phyloP scores from a whole-genome alignment of 2,329 filamentous ascomycete genomes.

The Pseudogymnoascus sp. region DNA sequence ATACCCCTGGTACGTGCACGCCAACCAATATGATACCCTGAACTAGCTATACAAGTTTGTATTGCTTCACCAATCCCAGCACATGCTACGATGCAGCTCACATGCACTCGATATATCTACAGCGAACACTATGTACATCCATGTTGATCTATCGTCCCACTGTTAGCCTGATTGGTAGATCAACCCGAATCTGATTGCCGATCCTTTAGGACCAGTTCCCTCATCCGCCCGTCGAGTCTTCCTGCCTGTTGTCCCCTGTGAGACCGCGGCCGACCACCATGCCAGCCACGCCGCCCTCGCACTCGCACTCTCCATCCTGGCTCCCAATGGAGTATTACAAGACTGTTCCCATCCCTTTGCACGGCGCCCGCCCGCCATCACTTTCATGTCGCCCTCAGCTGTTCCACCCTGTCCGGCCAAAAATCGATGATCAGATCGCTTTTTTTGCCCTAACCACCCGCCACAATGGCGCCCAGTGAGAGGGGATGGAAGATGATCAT shows the following conservation, averaged over 20 bases:
- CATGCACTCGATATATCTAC: not conserved
- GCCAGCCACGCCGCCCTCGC: not conserved
- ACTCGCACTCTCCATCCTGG: not conserved
- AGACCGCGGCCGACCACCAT: not conserved
- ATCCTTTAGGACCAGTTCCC: not conserved
- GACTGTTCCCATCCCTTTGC: conserved; percentile 2
- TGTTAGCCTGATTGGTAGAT: not conserved
- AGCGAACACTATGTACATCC: not conserved
- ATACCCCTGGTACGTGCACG: not conserved
- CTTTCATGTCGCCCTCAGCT: not conserved
- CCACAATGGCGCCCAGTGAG: not conserved
- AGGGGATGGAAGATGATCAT: conserved; percentile 4
- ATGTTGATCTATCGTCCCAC: not conserved
- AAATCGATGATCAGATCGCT: not conserved
- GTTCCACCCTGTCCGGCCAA: not conserved
- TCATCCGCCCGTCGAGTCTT: not conserved
- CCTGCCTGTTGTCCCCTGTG: not conserved
- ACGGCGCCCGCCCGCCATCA: not conserved
- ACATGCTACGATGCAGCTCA: not conserved
- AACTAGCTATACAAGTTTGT: not conserved
- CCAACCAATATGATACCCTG: not conserved
- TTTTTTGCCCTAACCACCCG: not conserved
- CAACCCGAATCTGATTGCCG: not conserved
- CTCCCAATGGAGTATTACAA: not conserved
- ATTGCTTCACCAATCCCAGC: not conserved